phyloP scores from a whole-genome alignment of 1,284 basidiomycete species.

The Meripilus lineatus region DNA sequence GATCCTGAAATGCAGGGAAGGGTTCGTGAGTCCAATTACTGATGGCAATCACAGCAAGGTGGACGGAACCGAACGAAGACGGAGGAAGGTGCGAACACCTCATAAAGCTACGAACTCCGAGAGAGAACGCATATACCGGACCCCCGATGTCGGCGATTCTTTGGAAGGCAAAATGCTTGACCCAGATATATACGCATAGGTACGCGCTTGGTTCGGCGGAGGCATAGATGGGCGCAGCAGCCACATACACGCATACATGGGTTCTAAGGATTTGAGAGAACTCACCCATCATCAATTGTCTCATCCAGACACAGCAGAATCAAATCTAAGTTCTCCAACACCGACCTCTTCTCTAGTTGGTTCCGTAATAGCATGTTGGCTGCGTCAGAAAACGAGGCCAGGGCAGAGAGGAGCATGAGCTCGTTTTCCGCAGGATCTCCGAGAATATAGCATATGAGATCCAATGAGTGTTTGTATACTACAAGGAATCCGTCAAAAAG shows the following conservation, averaged over 20 bases:
- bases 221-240: background rate
- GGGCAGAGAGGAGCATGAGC: slow-evolving; percentile 87
- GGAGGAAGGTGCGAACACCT: background rate
- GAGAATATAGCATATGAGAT: slow-evolving; percentile 94
- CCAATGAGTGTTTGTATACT: slow-evolving; percentile 90
- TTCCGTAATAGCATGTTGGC: slow-evolving; percentile 83
- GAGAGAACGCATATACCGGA: no score
- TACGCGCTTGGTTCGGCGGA: background rate
- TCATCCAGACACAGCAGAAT: slow-evolving; percentile 94
- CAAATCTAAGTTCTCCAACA: slow-evolving; percentile 93
- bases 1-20: slow-evolving; percentile 50
- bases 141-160: no score
- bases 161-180: no score
- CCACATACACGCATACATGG: background rate
- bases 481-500: slow-evolving; percentile 90
- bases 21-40: background rate
- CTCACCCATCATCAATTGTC: slow-evolving; percentile 96
- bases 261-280: slow-evolving; percentile 17
- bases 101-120: no score
- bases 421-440: slow-evolving; percentile 91
- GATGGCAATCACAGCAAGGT: background rate
- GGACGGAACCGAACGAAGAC: background rate
- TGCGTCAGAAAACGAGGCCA: slow-evolving; percentile 85
- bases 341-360: slow-evolving; percentile 92
- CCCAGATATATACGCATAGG: no score